phyloP scores from a whole-genome alignment of 176 grass and related monocot species.

The Chloris gayana region DNA sequence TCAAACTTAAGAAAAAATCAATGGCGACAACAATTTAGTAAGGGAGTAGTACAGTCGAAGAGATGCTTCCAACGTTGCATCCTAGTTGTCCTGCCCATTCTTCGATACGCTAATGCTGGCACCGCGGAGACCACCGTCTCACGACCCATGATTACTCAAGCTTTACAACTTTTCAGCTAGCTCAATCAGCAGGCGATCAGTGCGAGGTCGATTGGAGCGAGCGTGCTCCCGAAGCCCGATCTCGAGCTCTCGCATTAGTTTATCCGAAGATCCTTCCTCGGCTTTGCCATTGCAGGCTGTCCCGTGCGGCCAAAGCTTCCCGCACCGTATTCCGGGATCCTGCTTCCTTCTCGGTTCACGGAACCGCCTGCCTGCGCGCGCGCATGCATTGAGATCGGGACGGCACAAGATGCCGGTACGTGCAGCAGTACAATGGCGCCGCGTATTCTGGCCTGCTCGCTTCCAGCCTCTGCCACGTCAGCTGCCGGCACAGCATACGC shows the following conservation, averaged over 20 bases:
- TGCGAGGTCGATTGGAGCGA: background rate
- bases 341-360: background rate
- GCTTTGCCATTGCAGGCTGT: background rate
- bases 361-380: background rate
- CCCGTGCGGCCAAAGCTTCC: background rate
- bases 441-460: background rate
- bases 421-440: background rate
- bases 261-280: background rate
- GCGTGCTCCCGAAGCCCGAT: slow-evolving; percentile 10
- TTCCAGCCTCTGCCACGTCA: background rate
- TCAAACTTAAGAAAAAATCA: too few species aligned
- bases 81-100: background rate
- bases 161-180: background rate
- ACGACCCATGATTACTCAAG: background rate
- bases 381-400: background rate
- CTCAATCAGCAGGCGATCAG: background rate
- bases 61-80: background rate
- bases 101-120: background rate
- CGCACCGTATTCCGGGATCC: slow-evolving; percentile 8
- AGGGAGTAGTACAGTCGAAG: background rate
- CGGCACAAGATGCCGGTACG: background rate
- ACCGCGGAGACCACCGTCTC: background rate
- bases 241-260: background rate
- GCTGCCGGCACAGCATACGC: background rate
- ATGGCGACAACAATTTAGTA: too few species aligned